Evolutionary conservation across 1,284 basidiomycete species (phyloP).

Genomic region (Malassezia vespertilionis): DNA sequence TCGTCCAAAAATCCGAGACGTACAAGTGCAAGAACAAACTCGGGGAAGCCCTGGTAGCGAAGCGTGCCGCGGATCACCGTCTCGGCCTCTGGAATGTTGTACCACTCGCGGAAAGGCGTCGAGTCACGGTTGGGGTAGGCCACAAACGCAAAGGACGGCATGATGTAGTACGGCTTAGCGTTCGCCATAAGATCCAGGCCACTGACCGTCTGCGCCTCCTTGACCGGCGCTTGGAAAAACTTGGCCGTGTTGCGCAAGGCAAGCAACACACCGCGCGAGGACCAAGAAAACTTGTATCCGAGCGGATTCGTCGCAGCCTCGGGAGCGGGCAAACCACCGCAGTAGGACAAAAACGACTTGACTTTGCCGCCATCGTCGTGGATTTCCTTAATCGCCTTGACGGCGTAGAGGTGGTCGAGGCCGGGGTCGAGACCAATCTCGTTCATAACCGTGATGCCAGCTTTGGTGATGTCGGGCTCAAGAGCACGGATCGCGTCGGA

Average conservation of each 20-base stretch:
- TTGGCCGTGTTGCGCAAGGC: constrained; percentile 85
- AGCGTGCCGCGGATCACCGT: constrained; percentile 86
- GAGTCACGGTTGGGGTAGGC: constrained; percentile 97
- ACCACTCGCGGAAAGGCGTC: constrained; percentile 68
- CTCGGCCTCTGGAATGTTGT: constrained; percentile 86
- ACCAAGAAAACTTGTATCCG: constrained; percentile 99
- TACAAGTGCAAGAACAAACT: constrained; percentile 80
- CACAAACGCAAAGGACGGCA: constrained; percentile 89
- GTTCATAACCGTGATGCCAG: constrained; percentile 91
- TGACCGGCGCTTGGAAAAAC: constrained; percentile 50
- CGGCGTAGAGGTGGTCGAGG: constrained; percentile 90
- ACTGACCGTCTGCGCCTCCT: constrained; percentile 35
- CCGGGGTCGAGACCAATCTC: constrained; percentile 96
- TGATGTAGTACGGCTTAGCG: constrained; percentile 88
- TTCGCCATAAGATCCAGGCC: constrained; percentile 40
- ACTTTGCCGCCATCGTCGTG: constrained; percentile 81
- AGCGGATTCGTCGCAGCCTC: constrained; percentile 85
- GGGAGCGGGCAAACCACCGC: constrained; percentile 87
- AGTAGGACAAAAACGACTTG: constrained; percentile 90
- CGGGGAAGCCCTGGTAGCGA: constrained; percentile 96
- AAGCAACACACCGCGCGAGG: constrained; percentile 85
- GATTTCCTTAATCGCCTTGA: constrained; percentile 91
- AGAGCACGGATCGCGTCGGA: constrained; percentile 83
- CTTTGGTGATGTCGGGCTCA: constrained; percentile 69
- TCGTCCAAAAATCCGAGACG: constrained; percentile 78